phyloP scores from a whole-genome alignment of 2,329 filamentous ascomycete species.

The Pyrenophora tritici-repentis region DNA sequence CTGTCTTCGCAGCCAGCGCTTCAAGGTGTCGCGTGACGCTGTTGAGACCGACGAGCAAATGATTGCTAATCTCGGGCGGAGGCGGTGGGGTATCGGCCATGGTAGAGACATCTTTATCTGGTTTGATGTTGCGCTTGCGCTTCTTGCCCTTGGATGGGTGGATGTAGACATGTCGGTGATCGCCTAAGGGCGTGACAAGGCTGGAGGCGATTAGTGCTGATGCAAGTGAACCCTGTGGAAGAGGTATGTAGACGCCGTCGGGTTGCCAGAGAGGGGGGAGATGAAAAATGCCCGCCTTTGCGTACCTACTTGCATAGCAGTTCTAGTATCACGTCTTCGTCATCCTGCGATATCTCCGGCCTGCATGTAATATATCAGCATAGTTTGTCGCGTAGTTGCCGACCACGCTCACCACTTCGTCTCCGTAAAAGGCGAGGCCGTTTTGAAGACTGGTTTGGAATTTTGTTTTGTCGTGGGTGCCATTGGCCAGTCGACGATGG shows the following conservation, averaged over 20 bases:
- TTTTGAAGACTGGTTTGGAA: conserved; percentile 63
- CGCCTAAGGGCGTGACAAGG: conserved; percentile 66
- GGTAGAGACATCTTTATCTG: conserved; percentile 3
- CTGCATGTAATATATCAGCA: conserved; percentile 53
- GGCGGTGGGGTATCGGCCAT: conserved; percentile 37
- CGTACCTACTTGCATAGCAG: conserved; percentile 66
- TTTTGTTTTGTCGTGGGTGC: conserved; percentile 30
- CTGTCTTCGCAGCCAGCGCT: conserved; percentile 40
- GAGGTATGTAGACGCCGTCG: neutral
- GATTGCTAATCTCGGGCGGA: conserved; percentile 57
- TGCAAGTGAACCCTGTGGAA: neutral
- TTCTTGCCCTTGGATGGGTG: conserved; percentile 66
- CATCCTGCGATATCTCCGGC: conserved; percentile 62
- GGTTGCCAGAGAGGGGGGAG: neutral
- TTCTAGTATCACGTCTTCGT: conserved; percentile 69
- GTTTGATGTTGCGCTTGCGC: conserved; percentile 34
- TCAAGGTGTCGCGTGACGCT: conserved; percentile 66
- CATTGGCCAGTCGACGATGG: conserved; percentile 16
- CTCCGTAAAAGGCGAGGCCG: conserved; percentile 68
- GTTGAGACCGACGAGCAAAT: conserved; percentile 68
- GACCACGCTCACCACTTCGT: conserved; percentile 60
- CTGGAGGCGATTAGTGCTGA: conserved; percentile 48
- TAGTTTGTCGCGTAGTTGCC: neutral
- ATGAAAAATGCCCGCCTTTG: neutral
- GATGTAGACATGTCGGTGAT: conserved; percentile 61